These are phyloP conservation scores for Fusarium clavum DNA, from an alignment of 2,329 filamentous ascomycete genomes.

Conservation along the genomic window DNA sequence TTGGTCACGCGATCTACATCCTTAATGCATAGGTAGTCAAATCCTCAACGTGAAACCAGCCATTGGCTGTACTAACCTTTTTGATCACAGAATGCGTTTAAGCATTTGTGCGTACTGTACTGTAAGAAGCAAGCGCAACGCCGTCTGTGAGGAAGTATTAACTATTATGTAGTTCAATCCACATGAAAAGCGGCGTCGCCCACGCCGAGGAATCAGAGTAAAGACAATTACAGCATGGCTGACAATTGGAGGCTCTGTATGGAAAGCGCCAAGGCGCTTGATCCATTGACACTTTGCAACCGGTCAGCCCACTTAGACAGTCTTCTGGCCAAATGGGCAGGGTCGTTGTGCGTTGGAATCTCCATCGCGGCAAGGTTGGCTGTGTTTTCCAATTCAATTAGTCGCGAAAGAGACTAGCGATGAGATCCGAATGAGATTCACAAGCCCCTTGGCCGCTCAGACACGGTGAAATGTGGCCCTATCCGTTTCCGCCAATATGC, in stretches of 20 bases:
- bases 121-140: conserved; percentile 13
- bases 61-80: not conserved
- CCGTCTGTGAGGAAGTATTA: conserved; percentile 6
- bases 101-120: not conserved
- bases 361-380: not conserved
- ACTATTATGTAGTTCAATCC: conserved; percentile 21
- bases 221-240: conserved; percentile 33
- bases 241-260: conserved; percentile 35
- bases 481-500: conserved; percentile 8
- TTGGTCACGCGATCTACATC: conserved; percentile 21
- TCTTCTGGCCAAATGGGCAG: not conserved
- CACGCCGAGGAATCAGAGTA: conserved; percentile 36
- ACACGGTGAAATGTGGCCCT: not conserved
- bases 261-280: conserved; percentile 38
- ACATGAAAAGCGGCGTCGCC: conserved; percentile 18
- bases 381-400: not conserved
- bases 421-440: conserved; percentile 3
- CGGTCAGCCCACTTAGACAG: conserved; percentile 22
- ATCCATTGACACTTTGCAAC: conserved; percentile 36
- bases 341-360: not conserved
- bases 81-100: not conserved
- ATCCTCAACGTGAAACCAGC: not conserved
- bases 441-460: not conserved
- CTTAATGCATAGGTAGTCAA: conserved; percentile 1
- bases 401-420: conserved; percentile 4